A percentile compares a stretch with the other conserved stretches of the same genome.
Evolutionary conservation across 495 filamentous ascomycete species (phyloP).

Genomic region (Astrothelium macrocarpum): DNA sequence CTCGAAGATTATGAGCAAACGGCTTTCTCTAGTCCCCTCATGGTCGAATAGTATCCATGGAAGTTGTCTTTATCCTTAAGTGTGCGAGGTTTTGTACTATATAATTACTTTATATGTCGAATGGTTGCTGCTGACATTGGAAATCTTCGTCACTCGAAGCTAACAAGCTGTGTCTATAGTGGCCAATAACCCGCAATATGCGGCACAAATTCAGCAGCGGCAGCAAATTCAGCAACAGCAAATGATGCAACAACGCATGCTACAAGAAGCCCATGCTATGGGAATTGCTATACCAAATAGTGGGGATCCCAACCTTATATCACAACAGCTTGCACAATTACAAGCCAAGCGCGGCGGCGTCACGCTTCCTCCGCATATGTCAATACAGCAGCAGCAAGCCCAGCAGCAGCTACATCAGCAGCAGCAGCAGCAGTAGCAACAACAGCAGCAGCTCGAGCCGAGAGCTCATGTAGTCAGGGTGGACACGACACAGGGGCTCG

Average conservation of each 20-base stretch:
- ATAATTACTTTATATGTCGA: too few relatives aligned
- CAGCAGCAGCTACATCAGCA: conserved; percentile 23
- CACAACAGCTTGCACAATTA: not conserved
- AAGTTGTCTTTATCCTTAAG: too few relatives aligned
- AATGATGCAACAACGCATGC: conserved; percentile 28
- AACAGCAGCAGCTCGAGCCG: conserved; percentile 16
- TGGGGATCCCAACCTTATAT: not conserved
- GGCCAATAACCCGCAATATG: conserved; percentile 6
- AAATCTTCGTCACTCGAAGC: not conserved
- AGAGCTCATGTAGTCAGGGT: too few relatives aligned
- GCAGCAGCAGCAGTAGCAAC: conserved; percentile 24
- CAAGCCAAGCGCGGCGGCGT: not conserved
- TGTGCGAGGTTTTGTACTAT: too few relatives aligned
- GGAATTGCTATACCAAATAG: conserved; percentile 5
- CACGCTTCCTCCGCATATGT: not conserved
- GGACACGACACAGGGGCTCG: too few relatives aligned
- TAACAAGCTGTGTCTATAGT: conserved; percentile 1
- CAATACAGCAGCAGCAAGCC: conserved; percentile 21
- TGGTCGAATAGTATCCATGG: too few relatives aligned
- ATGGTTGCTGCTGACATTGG: too few relatives aligned
- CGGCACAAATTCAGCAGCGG: not conserved
- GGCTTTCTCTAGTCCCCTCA: too few relatives aligned
- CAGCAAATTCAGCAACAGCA: not conserved
- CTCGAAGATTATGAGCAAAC: too few relatives aligned
- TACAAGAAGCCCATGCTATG: conserved; percentile 23